Percentiles rank a stretch among this genome's conserved stretches.
These are phyloP conservation scores for Saccharomyces mikatae DNA, from an alignment of 805 yeast genomes.

Conservation along the genomic window DNA sequence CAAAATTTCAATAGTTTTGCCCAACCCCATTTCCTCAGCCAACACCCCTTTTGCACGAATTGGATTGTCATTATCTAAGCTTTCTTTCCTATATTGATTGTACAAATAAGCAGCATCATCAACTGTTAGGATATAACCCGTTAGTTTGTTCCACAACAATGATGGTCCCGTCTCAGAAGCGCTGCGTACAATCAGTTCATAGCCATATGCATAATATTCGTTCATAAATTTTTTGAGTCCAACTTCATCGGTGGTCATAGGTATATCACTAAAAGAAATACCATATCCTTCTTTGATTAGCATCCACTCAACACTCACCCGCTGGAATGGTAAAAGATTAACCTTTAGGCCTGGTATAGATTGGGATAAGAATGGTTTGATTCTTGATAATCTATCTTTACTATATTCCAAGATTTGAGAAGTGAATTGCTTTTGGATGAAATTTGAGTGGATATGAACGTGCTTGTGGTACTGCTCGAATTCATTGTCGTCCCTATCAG, in stretches of 20 bases:
- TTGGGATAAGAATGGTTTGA: slow-evolving; percentile 1
- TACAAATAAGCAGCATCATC: slow-evolving; percentile 14
- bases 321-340: slow-evolving; percentile 26
- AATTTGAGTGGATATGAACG: slow-evolving; percentile 6
- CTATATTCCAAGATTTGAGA: slow-evolving; percentile 20
- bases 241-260: not conserved
- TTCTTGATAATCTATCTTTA: slow-evolving; percentile 6
- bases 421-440: slow-evolving; percentile 22
- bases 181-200: slow-evolving; percentile 12
- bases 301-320: slow-evolving; percentile 29
- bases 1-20: slow-evolving; percentile 83
- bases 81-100: slow-evolving; percentile 2
- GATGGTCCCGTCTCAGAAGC: not conserved
- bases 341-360: slow-evolving; percentile 12
- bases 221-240: slow-evolving; percentile 18
- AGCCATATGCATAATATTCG: slow-evolving; percentile 23
- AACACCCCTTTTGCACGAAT: slow-evolving; percentile 47
- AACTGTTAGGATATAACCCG: slow-evolving; percentile 20
- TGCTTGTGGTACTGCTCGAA: not conserved
- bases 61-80: not conserved
- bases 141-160: slow-evolving; percentile 29
- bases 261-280: not conserved
- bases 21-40: slow-evolving; percentile 96
- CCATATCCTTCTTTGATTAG: slow-evolving; percentile 16
- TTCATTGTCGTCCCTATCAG: slow-evolving; percentile 3